A percentile compares a stretch with the other conserved stretches of the same genome.
phyloP scores from a whole-genome alignment of 768 basidiomycete genomes.

The Mycena kentingensis region DNA sequence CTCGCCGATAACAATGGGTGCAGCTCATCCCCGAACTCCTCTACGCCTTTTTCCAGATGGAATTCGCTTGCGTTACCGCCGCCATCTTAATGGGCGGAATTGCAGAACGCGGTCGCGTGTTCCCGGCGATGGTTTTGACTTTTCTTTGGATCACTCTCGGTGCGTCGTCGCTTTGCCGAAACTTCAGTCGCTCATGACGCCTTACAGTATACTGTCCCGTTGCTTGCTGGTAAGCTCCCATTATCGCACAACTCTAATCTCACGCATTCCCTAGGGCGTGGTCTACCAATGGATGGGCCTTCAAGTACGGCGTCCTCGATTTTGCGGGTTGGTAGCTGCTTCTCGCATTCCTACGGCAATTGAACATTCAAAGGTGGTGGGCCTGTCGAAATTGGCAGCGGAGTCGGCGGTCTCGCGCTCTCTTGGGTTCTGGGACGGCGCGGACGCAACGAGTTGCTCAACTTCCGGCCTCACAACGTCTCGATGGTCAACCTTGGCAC shows the following conservation, averaged over 20 bases:
- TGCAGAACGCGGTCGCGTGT: conserved; percentile 83
- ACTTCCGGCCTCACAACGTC: conserved; percentile 89
- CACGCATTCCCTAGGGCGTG: conserved; percentile 48
- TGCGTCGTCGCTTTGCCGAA: background rate
- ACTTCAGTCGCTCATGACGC: background rate
- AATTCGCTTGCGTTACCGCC: conserved; percentile 81
- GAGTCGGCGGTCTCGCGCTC: conserved; percentile 82
- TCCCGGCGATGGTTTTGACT: conserved; percentile 78
- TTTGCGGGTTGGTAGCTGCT: conserved; percentile 67
- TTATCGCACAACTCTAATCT: background rate
- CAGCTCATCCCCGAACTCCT: conserved; percentile 77
- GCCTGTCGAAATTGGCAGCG: conserved; percentile 86
- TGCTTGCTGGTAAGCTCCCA: conserved; percentile 56
- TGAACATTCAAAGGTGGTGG: conserved; percentile 59
- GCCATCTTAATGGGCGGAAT: conserved; percentile 77
- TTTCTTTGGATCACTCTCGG: conserved; percentile 81
- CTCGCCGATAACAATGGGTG: too few species aligned
- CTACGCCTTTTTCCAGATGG: conserved; percentile 87
- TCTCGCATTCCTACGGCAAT: conserved; percentile 2
- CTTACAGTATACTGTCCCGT: conserved; percentile 85
- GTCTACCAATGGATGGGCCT: conserved; percentile 82
- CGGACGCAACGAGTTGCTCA: conserved; percentile 66
- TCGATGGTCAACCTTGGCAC: conserved; percentile 82
- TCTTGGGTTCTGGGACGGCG: conserved; percentile 86
- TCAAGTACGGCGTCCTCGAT: conserved; percentile 82